These are phyloP conservation scores for Moesziomyces parantarcticus DNA, from an alignment of 1,284 basidiomycete genomes.

Conservation along the genomic window DNA sequence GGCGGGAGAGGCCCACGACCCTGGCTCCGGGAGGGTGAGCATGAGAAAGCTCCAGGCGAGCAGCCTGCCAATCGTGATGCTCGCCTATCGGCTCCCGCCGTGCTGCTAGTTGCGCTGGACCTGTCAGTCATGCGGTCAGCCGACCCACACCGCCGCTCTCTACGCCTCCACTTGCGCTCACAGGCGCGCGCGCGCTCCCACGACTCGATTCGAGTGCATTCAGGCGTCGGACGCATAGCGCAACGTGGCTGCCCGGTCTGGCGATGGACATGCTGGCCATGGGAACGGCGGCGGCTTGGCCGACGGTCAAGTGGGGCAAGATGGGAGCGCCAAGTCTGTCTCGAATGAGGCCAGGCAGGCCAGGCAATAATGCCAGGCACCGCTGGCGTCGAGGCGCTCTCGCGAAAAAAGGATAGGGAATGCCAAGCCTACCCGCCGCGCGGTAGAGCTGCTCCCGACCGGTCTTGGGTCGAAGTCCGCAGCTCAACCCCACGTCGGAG, in stretches of 20 bases:
- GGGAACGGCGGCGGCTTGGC: not conserved
- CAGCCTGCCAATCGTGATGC: not conserved
- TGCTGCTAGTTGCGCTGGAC: not conserved
- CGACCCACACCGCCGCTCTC: not conserved
- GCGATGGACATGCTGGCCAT: not conserved
- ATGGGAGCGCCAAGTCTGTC: not conserved
- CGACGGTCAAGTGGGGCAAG: not conserved
- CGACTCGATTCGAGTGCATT: not conserved
- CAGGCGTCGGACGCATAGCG: not conserved
- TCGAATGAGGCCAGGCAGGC: not conserved
- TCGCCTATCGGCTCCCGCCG: not conserved
- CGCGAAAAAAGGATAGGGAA: not conserved
- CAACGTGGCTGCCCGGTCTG: not conserved
- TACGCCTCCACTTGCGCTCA: not conserved
- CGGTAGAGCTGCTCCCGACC: constrained; percentile 3
- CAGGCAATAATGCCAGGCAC: no score
- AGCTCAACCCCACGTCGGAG: constrained; percentile 13
- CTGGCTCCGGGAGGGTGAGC: not conserved
- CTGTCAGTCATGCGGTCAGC: constrained; percentile 1
- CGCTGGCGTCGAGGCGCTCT: no score
- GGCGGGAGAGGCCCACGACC: not conserved
- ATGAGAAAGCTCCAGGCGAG: no score
- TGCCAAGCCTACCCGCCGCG: constrained; percentile 13
- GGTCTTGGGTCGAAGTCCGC: not conserved
- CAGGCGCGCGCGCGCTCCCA: not conserved